These are phyloP conservation scores for Endogone sp. DNA, from an alignment of 192 early-diverging fungal genomes.

Conservation along the genomic window DNA sequence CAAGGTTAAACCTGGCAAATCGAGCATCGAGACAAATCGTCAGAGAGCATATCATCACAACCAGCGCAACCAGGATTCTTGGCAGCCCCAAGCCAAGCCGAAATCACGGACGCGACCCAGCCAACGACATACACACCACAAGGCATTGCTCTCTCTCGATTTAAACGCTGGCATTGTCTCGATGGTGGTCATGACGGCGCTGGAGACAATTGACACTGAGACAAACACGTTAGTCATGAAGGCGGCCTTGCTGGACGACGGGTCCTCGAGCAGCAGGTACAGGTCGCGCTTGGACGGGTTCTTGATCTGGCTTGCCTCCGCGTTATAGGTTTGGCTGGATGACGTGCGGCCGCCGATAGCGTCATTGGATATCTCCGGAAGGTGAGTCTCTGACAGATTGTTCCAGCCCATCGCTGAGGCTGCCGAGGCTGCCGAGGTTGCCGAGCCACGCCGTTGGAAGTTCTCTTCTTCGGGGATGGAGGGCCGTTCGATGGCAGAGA, in stretches of 20 bases:
- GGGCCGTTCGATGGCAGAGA: not conserved
- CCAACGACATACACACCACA: slow-evolving; percentile 39
- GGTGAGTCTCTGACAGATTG: not conserved
- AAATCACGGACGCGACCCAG: not conserved
- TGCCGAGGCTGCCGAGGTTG: not conserved
- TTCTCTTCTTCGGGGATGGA: not conserved
- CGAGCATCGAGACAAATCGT: not conserved
- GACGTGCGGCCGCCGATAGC: too few species aligned
- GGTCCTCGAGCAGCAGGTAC: slow-evolving; percentile 73
- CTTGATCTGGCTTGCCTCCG: slow-evolving; percentile 9
- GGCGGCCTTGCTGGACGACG: slow-evolving; percentile 66
- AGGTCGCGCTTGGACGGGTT: slow-evolving; percentile 48
- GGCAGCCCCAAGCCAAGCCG: not conserved
- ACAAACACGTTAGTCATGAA: slow-evolving; percentile 73
- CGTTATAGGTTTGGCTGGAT: not conserved
- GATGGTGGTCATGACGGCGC: slow-evolving; percentile 69
- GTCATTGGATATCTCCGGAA: too few species aligned
- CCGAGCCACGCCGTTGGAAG: not conserved
- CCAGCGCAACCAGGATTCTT: too few species aligned
- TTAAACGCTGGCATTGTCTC: slow-evolving; percentile 78
- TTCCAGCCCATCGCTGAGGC: not conserved
- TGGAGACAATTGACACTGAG: slow-evolving; percentile 67
- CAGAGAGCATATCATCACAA: not conserved
- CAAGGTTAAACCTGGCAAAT: slow-evolving; percentile 54
- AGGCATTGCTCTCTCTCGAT: slow-evolving; percentile 40